Conservation (phyloP, 257 asterid genomes). For the Lavandula angustifolia region DNA sequence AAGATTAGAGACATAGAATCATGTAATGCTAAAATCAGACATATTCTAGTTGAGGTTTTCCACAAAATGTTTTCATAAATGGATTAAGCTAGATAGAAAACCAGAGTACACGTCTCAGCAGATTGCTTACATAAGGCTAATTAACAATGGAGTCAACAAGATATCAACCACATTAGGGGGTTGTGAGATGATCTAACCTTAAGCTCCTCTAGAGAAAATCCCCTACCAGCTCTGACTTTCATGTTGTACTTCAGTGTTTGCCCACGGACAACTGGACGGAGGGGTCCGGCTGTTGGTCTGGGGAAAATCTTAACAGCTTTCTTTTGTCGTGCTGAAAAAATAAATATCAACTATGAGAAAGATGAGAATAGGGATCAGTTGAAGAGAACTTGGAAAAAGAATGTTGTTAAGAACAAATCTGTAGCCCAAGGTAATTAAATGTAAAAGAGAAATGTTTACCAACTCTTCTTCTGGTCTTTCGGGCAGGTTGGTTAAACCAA, state of each 20-base stretch:
- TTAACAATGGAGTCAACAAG: background rate
- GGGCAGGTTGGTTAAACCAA: constrained; percentile 78
- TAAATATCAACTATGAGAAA: constrained; percentile 5
- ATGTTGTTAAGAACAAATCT: no score
- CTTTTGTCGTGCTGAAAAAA: constrained; percentile 63
- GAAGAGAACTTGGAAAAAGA: background rate
- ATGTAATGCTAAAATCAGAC: background rate
- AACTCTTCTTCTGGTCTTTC: constrained; percentile 66
- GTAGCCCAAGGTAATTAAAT: no score
- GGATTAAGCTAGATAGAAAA: no score
- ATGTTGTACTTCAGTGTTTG: constrained; percentile 80
- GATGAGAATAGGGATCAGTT: background rate
- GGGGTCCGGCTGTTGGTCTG: constrained; percentile 77
- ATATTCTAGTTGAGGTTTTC: background rate
- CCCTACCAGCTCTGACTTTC: constrained; percentile 81
- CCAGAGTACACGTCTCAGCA: background rate
- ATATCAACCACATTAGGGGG: background rate
- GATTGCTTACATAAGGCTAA: background rate
- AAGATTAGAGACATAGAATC: background rate
- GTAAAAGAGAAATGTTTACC: constrained; percentile 34
- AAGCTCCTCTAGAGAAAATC: constrained; percentile 80
- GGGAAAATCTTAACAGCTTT: constrained; percentile 85
- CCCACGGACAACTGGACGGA: constrained; percentile 75
- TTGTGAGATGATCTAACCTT: constrained; percentile 45
- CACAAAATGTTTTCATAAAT: no score